Evolutionary conservation across 495 filamentous ascomycete genomes (phyloP), one percentile per base, ranked within the genome.

Genomic region (Emericellopsis terricola): DNA sequence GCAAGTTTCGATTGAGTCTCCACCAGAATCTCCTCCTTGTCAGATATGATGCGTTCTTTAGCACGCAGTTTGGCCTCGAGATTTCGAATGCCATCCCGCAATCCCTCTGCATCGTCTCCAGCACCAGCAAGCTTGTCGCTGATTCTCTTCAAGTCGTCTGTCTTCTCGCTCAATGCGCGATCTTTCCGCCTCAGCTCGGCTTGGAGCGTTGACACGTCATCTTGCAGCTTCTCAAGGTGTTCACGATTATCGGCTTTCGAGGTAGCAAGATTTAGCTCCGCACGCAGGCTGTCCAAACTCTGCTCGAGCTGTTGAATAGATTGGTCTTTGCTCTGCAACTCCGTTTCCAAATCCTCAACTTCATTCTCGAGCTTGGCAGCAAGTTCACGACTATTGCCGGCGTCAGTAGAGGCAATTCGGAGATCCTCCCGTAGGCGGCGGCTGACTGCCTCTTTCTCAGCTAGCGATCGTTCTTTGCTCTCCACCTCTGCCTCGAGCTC

Each of bases 401-500:
- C n/a, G n/a, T n/a, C n/a, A n/a, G n/a, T n/a, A n/a, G n/a, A n/a
- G n/a, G n/a, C n/a, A n/a, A n/a, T n/a, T n/a, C n/a, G n/a, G n/a
- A n/a, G n/a, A n/a, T n/a, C n/a, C n/a, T n/a, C n/a, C n/a, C n/a
- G n/a, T n/a, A n/a, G n/a, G n/a, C n/a, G n/a, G n/a, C n/a, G n/a
- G n/a, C n/a, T n/a, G n/a, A n/a, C n/a, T n/a, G n/a, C n/a, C n/a
- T n/a, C n/a, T 26, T 11, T 26, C 23, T 26, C 9, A 56, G 38
- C 29, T 62, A 51, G 20, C 62, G 55, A 38, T 65, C 58, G 10
- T 51, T 52, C 16, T 61, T 66, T 68, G 15, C 50, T 55, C 30
- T 70, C 62, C 14, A 75, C 48, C 20, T 74, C 68, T 13, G 64
- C 63, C 21, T 68, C 64, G 41, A 80, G 64, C 38, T 71, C 60